Conservation (phyloP, 2,329 filamentous ascomycete genomes). For the Chaetomium strumarium region DNA sequence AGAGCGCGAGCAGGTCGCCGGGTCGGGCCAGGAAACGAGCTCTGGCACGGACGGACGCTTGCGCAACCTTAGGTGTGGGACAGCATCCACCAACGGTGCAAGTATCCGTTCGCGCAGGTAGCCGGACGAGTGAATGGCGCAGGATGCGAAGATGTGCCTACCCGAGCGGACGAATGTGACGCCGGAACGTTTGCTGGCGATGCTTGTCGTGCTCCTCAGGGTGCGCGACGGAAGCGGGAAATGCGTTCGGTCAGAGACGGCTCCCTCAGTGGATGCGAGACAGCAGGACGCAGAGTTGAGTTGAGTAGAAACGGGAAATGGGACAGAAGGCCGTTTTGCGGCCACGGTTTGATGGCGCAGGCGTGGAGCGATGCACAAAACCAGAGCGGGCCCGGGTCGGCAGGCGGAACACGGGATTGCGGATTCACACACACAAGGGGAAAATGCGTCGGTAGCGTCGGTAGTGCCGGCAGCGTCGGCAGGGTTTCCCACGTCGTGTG, state of each 20-base stretch:
- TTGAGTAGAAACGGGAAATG: neutral
- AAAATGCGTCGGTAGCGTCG: conserved; percentile 6
- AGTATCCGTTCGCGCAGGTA: conserved; percentile 24
- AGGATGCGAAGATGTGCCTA: conserved; percentile 15
- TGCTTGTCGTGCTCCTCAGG: conserved; percentile 13
- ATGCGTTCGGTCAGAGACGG: conserved; percentile 10
- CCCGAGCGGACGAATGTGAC: conserved; percentile 21
- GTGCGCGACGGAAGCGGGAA: conserved; percentile 10
- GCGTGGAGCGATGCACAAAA: neutral
- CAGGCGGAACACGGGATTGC: conserved; percentile 5
- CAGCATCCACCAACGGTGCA: conserved; percentile 26
- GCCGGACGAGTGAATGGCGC: conserved; percentile 16
- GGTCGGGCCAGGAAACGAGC: conserved; percentile 2
- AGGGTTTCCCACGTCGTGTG: neutral
- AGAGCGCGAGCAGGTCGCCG: neutral
- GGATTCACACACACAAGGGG: neutral
- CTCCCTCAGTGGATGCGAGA: neutral
- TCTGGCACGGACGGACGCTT: conserved; percentile 17
- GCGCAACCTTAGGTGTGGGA: conserved; percentile 17
- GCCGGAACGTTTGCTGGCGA: conserved; percentile 20
- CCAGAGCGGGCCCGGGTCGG: neutral
- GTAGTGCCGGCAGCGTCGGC: conserved; percentile 14
- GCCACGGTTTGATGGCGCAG: neutral
- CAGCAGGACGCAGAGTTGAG: neutral
- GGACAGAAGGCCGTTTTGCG: neutral